These are phyloP conservation scores for Chloris gayana DNA, from an alignment of 176 grass and related monocot genomes.

Conservation along the genomic window DNA sequence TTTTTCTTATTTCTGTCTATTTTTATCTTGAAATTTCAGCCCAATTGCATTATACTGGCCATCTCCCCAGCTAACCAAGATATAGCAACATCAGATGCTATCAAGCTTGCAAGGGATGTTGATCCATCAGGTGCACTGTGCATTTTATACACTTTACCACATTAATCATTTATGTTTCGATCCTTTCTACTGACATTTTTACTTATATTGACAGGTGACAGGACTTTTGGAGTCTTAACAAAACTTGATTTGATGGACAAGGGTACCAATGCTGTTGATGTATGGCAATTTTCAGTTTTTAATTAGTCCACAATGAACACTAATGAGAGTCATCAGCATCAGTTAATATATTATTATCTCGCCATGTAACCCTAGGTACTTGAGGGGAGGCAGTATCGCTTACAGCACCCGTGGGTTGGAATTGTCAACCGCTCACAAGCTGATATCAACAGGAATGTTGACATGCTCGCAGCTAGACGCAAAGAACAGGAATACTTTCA, in stretches of 20 bases:
- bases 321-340: background rate
- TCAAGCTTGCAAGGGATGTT: constrained; percentile 96
- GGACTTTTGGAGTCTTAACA: constrained; percentile 96
- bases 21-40: constrained; percentile 60
- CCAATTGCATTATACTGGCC: constrained; percentile 91
- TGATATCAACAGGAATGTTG: constrained; percentile 99
- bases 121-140: constrained; percentile 77
- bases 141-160: background rate
- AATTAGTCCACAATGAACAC: background rate
- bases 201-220: constrained; percentile 66
- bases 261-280: constrained; percentile 98
- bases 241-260: constrained; percentile 99
- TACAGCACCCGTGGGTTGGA: constrained; percentile 98
- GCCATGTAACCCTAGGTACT: constrained; percentile 68
- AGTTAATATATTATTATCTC: constrained; percentile 26
- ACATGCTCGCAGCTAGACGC: constrained; percentile 87
- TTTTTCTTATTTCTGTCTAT: constrained; percentile 26
- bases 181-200: constrained; percentile 36
- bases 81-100: constrained; percentile 98
- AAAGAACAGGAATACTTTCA: constrained; percentile 97
- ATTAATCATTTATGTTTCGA: constrained; percentile 5
- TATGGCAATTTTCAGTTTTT: constrained; percentile 43
- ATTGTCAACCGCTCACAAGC: constrained; percentile 99
- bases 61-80: constrained; percentile 99
- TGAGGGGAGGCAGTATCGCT: constrained; percentile 94